Percentiles rank a stretch among this genome's conserved stretches.
Evolutionary conservation across 345 rosid genomes (phyloP).

Genomic region (Salix caprea): DNA sequence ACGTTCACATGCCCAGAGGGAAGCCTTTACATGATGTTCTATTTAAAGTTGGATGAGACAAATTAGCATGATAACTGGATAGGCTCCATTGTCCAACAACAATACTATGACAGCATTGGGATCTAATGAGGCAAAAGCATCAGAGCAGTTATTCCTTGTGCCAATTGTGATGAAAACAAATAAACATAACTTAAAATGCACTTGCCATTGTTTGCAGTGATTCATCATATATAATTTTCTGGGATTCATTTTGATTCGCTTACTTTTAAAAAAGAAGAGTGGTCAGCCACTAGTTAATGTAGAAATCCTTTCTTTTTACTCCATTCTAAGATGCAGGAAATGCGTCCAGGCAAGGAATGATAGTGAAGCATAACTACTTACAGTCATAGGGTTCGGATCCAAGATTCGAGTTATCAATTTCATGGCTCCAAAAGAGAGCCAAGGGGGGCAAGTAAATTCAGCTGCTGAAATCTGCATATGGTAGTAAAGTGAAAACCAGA

Average conservation of each 20-base stretch:
- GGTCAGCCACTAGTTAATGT: background rate
- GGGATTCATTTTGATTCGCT: background rate
- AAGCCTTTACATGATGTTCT: background rate
- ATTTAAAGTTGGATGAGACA: background rate
- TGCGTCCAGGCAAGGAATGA: background rate
- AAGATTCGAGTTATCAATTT: slow-evolving; percentile 76
- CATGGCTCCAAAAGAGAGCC: slow-evolving; percentile 89
- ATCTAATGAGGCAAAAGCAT: background rate
- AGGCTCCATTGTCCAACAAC: background rate
- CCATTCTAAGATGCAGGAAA: background rate
- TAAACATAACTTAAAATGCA: background rate
- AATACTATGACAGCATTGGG: background rate
- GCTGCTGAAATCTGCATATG: slow-evolving; percentile 73
- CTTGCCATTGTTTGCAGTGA: background rate
- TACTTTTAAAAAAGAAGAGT: background rate
- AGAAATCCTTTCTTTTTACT: background rate
- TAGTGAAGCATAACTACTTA: slow-evolving; percentile 40
- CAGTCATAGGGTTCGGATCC: slow-evolving; percentile 93
- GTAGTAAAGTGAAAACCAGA: slow-evolving; percentile 10
- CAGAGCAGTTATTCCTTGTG: background rate
- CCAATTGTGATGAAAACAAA: background rate
- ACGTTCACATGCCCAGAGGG: background rate
- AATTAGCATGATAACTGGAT: background rate
- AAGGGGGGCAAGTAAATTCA: slow-evolving; percentile 89
- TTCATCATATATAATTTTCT: background rate